Base-by-base conservation (phyloP, 2,329 filamentous ascomycete genomes). In the Cladosporium cucumerinum region DNA sequence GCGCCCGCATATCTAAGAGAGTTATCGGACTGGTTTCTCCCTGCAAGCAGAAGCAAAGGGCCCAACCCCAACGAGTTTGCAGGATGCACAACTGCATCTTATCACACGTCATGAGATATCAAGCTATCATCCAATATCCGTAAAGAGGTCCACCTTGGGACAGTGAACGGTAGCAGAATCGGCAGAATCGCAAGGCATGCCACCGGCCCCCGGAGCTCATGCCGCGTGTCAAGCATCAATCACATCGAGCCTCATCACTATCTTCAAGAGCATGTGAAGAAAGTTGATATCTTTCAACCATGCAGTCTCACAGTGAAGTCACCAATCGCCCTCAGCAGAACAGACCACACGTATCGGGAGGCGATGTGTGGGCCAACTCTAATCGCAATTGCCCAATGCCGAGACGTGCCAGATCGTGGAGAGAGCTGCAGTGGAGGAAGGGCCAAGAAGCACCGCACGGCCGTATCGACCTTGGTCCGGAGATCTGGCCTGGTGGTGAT, bases 311-410 rank as follows among this genome's bases (percentile, higher is more conserved):
- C 6, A n/a, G 32, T 54, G 21, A 28, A 55, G 34, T 62, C 49
- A 61, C 59, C 59, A 61, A 54, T 52, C 34, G 30, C 8, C 30
- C 23, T 32, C 30, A 30, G 26, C 48, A 30, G 21, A 46, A 55
- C 34, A 62, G 51, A n/a, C 49, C 48, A 55, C 60, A 55, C 60
- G 36, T 34, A 21, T 30, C 21, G 46, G 58, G 32, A 55, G 34
- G 60, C 60, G 49, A 62, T 52, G 48, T 62, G 60, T 49, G 60
- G 48, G 48, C 49, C 60, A 55, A 62, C 60, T 62, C 48, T 62
- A 62, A 61, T 18, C 21, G 34, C 58, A 46, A 46, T 8, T 21
- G 28, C 58, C 58, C 43, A 61, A 46, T 46, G 58, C 39, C 39
- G 39, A 46, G 39, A 46, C 5, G 2, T 11, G 23, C 49, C 32